phyloP scores from a whole-genome alignment of 345 rosid species.

The Salix caprea region DNA sequence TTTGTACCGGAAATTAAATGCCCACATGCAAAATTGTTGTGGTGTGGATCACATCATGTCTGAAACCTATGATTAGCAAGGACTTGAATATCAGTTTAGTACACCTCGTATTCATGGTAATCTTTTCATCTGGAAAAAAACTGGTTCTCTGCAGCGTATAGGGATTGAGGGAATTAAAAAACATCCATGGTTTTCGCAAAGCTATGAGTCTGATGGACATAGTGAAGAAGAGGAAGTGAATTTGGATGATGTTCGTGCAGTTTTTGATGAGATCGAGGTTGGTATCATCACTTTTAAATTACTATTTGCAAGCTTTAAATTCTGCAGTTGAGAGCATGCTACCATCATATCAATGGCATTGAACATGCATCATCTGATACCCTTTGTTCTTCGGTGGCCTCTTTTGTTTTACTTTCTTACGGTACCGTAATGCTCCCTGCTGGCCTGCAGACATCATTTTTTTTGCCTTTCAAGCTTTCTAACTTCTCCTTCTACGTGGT shows the following conservation, averaged over 20 bases:
- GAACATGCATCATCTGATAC: not conserved
- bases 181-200: conserved; percentile 62
- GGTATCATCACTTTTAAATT: conserved; percentile 14
- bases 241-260: conserved; percentile 74
- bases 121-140: conserved; percentile 6
- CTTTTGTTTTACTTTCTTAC: not conserved
- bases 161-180: conserved; percentile 52
- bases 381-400: not conserved
- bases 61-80: not conserved
- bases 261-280: conserved; percentile 84
- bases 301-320: conserved; percentile 1
- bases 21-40: not conserved
- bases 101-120: not conserved
- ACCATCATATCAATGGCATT: not conserved
- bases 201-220: conserved; percentile 52
- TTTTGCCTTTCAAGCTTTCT: not conserved
- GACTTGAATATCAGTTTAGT: not conserved
- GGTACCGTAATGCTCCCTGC: not conserved
- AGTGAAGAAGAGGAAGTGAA: conserved; percentile 56
- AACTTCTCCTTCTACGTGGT: conserved; percentile 13
- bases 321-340: not conserved
- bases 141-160: conserved; percentile 60
- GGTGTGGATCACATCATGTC: not conserved
- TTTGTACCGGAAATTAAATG: not conserved
- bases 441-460: not conserved